Evolutionary conservation across 148 eudicot genomes (phyloP).

Genomic region (Vaccinium corymbosum): DNA sequence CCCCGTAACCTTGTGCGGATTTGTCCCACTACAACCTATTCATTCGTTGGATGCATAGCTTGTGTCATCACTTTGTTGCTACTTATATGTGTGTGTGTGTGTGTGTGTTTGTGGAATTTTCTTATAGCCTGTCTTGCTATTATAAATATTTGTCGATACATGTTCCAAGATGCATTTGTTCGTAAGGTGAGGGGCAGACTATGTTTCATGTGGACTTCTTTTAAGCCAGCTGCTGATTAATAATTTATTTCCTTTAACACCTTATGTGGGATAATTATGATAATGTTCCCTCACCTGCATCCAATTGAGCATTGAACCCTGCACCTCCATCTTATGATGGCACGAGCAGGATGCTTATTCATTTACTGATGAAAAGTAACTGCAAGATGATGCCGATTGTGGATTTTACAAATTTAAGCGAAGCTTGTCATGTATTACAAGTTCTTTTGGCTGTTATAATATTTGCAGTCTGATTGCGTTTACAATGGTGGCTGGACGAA

Average conservation of each 20-base stretch:
- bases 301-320: neutral
- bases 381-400: neutral
- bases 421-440: constrained; percentile 4
- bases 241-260: neutral
- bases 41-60: neutral
- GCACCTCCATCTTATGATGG: constrained; percentile 12
- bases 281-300: neutral
- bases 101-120: neutral
- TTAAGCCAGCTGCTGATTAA: neutral
- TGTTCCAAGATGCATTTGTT: neutral
- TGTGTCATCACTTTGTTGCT: neutral
- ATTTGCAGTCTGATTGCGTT: constrained; percentile 77
- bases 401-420: neutral
- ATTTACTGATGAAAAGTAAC: neutral
- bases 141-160: neutral
- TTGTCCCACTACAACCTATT: too few species aligned
- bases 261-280: neutral
- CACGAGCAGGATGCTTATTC: neutral
- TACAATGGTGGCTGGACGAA: constrained; percentile 89
- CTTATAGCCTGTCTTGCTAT: neutral
- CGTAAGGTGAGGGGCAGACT: neutral
- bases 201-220: neutral
- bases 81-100: neutral
- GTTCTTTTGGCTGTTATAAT: constrained; percentile 4
- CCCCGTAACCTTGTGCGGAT: too few species aligned